Evolutionary conservation across 2,329 filamentous ascomycete species (phyloP), one percentile per base, ranked within the genome.

Genomic region (Diplocarpon mali): DNA sequence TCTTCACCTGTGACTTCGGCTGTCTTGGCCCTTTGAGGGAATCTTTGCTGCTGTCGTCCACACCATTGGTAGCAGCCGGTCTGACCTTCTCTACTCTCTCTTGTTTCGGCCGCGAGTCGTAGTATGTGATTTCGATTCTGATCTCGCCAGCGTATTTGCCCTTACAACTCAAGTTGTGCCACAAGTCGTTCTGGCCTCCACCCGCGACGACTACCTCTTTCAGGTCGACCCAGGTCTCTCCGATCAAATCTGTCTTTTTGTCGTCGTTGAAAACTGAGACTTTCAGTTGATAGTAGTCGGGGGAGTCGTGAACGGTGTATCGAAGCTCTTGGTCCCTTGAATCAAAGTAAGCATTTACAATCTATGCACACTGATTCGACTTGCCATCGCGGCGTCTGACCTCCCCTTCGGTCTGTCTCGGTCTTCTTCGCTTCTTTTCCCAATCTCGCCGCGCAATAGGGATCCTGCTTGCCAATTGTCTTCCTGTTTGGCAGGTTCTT

Each of bases 391-490:
- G 92, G 92, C 32, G 92, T 96, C 67, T 98, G 92, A 35, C 92
- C 92, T 52, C 92, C 92, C 60, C 92, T 76, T 57, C 90, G 80
- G 65, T 98, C 92, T 4, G 90, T 95, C 34, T 83, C 83, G 2
- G 92, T 98, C 73, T 95, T 95, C 70, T 93, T 94, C 38, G 92
- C 92, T 66, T 96, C 89, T 65, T 98, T 98, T 29, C 90, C 92
- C 37, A 98, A 69, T 43, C 92, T 75, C 28, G 88, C 89, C 31
- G 92, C 92, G 66, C 89, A 95, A 65, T 96, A 98, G 0, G 92
- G 90, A 62, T 96, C 89, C 68, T 98, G 92, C 68, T 98, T 98
- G 45, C 92, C 92, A 71, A 98, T 95, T 5, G 88, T 92, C 70
- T 94, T 94, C 56, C 88, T 72, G 67, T 98, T 98, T 40, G 92